phyloP scores from a whole-genome alignment of 805 yeast species.

The Limtongozyma cylindracea region DNA sequence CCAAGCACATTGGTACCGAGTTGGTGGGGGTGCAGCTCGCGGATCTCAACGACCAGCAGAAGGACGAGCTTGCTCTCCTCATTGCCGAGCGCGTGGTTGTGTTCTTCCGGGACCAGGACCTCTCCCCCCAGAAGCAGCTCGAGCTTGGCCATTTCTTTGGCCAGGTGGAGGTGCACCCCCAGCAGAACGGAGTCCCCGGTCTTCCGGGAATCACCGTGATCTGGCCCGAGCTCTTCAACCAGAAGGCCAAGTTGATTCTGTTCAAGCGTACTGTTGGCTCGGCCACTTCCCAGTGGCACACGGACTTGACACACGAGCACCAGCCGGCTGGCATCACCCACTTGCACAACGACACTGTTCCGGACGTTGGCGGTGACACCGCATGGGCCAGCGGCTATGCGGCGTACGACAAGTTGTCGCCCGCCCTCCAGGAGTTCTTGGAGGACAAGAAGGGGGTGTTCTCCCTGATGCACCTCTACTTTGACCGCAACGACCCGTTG shows the following conservation, averaged over 20 bases:
- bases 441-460: conserved; percentile 16
- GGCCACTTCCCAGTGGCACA: conserved; percentile 10
- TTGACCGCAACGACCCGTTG: background rate
- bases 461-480: background rate
- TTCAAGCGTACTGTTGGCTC: conserved; percentile 7
- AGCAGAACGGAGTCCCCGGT: conserved; percentile 5
- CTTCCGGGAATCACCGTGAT: conserved; percentile 7
- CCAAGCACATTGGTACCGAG: conserved; percentile 9
- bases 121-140: conserved; percentile 8
- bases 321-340: conserved; percentile 32
- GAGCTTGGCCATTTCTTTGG: conserved; percentile 9
- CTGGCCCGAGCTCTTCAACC: conserved; percentile 7
- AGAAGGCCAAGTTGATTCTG: conserved; percentile 5
- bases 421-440: conserved; percentile 20
- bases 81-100: conserved; percentile 9
- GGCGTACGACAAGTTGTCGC: conserved; percentile 28
- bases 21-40: conserved; percentile 8
- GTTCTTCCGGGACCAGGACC: conserved; percentile 8
- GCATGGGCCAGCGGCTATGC: conserved; percentile 32
- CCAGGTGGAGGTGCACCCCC: conserved; percentile 8
- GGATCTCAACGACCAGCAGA: conserved; percentile 7
- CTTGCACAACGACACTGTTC: conserved; percentile 23
- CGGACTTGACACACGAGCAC: conserved; percentile 27
- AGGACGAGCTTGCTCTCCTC: conserved; percentile 8
- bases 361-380: conserved; percentile 28